Evolutionary conservation across 2,329 filamentous ascomycete genomes (phyloP).

Genomic region (Ceratocystis colombiana): DNA sequence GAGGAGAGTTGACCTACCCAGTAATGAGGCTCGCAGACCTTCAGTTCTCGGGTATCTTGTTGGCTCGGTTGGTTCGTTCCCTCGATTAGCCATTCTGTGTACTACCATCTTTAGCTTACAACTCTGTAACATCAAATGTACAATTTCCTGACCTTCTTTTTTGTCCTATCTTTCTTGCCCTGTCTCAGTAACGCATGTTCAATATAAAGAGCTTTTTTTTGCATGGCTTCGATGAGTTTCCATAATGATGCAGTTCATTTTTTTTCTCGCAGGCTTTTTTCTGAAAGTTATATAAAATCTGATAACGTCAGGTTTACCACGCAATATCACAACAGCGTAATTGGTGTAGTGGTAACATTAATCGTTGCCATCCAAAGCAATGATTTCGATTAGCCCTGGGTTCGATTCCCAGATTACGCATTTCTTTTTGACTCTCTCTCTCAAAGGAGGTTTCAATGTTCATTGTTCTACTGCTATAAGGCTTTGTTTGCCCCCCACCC

Average conservation of each 20-base stretch:
- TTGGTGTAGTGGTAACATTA: slow-evolving; percentile 21
- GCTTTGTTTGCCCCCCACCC: too few species aligned
- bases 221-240: not conserved
- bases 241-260: not conserved
- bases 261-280: not conserved
- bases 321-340: not conserved
- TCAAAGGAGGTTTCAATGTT: too few species aligned
- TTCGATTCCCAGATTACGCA: slow-evolving; percentile 21
- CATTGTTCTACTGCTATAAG: too few species aligned
- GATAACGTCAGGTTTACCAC: not conserved
- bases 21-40: not conserved
- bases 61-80: not conserved
- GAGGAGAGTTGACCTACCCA: not conserved
- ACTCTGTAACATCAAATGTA: slow-evolving; percentile 7
- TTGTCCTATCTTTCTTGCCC: not conserved
- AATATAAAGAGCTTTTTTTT: not conserved
- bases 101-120: slow-evolving; percentile 17
- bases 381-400: slow-evolving; percentile 21
- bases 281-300: not conserved
- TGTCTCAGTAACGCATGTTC: not conserved
- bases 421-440: not conserved
- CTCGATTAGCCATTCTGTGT: slow-evolving; percentile 17
- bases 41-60: slow-evolving; percentile 21
- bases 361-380: slow-evolving; percentile 18
- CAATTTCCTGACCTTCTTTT: slow-evolving; percentile 5